Evolutionary conservation across 345 rosid genomes (phyloP).

Genomic region (Bretschneidera sinensis): DNA sequence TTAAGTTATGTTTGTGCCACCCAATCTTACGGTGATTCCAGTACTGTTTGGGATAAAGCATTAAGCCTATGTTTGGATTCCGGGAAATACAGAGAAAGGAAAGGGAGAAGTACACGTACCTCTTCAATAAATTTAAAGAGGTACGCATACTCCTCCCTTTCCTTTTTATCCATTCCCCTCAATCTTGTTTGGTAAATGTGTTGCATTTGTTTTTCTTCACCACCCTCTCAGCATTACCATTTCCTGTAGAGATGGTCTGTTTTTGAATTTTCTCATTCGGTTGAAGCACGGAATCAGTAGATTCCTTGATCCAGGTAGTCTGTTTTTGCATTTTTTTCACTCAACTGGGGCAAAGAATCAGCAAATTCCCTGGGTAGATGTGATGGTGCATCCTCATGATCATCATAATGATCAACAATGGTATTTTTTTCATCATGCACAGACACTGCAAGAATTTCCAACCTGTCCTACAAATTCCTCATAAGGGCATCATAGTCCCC

Average conservation of each 20-base stretch:
- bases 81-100: no score
- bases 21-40: constrained; percentile 91
- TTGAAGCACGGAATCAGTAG: constrained; percentile 23
- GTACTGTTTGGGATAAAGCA: constrained; percentile 64
- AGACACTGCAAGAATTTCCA: constrained; percentile 85
- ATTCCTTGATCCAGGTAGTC: background rate
- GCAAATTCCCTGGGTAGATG: constrained; percentile 17
- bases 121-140: no score
- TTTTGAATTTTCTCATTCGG: constrained; percentile 51
- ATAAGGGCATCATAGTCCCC: constrained; percentile 75
- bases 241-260: constrained; percentile 44
- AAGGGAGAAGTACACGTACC: no score
- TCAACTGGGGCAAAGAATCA: constrained; percentile 25
- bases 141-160: no score
- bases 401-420: constrained; percentile 71
- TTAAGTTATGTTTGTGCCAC: constrained; percentile 96
- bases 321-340: constrained; percentile 11
- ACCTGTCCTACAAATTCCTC: constrained; percentile 76
- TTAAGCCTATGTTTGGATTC: no score
- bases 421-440: constrained; percentile 90
- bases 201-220: constrained; percentile 73
- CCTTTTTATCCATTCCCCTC: no score
- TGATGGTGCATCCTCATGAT: constrained; percentile 49
- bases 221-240: constrained; percentile 32
- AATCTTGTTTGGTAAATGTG: no score